Base-by-base conservation (phyloP, 2,329 filamentous ascomycete species). In the Pseudodiploospora longispora region DNA sequence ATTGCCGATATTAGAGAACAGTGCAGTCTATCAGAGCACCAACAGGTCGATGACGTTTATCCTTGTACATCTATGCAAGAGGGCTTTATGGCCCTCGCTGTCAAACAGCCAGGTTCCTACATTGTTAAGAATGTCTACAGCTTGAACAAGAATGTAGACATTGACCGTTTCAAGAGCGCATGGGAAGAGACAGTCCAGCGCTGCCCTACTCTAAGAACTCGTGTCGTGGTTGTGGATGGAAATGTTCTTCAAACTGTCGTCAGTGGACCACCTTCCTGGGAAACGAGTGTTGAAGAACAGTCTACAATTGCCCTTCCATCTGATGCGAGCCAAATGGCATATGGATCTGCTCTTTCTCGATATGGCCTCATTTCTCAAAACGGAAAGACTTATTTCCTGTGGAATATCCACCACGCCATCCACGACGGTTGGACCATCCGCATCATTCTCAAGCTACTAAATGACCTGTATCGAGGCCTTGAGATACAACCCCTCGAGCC, bases 391-490 rank as follows among this genome's bases (percentile, higher is more conserved):
- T 47, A 45, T 28, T 50, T 55, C 27, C 39, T 52, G 6, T 46
- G 45, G 47, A 43, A 41, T 27, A 42, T 47, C 6, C 53, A 55
- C 30, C 53, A 55, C 27, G 46, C 52, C 4, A 36, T 54, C 4
- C 52, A 50, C 41, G 53, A 55, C 30, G 50, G 50, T 4, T 51
- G 47, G 50, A 44, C 48, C 10, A 38, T 42, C 27, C 34, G 35
- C 12, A 40, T 51, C 9, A 19, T 51, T 7, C 28, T 51, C 12
- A 42, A 43, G 3, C 35, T 34, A 6, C 31, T 43, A n/a, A 38
- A 43, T 28, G 34, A 46, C 6, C 10, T 5, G 2, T 46, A 46
- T 27, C 27, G 27, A 7, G 40, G 36, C 1, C 30, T 10, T 7
- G 8, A 6, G 1, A 2, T 36, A 3, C 27, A 40, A 5, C 4